phyloP scores from a whole-genome alignment of 1,284 basidiomycete species.

The Moesziomyces aphidis region DNA sequence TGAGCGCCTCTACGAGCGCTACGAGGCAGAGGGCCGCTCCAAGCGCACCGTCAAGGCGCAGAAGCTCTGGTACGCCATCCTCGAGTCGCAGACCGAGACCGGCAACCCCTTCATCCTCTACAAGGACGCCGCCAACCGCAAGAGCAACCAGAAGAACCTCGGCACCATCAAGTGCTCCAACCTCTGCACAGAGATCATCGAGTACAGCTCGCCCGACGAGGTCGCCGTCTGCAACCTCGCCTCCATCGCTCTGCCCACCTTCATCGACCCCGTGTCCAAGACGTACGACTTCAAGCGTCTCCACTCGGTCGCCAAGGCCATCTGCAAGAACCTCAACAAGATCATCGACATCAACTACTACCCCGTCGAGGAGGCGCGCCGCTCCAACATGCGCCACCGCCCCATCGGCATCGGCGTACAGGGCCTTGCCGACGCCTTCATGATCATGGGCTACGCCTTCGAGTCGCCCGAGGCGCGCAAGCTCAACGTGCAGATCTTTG shows the following conservation, averaged over 20 bases:
- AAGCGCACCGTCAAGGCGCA: constrained; percentile 91
- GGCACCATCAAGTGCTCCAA: constrained; percentile 99
- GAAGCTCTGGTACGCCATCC: constrained; percentile 97
- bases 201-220: constrained; percentile 97
- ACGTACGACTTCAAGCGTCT: constrained; percentile 89
- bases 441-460: constrained; percentile 95
- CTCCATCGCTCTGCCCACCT: constrained; percentile 88
- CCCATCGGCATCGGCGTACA: constrained; percentile 98
- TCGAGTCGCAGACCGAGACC: constrained; percentile 98
- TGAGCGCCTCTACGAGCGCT: constrained; percentile 86
- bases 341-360: constrained; percentile 95
- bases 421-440: constrained; percentile 97
- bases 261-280: constrained; percentile 66
- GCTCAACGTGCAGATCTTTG: constrained; percentile 96
- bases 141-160: constrained; percentile 92
- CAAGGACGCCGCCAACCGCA: constrained; percentile 75
- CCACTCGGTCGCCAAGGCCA: constrained; percentile 86
- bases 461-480: constrained; percentile 87
- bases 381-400: constrained; percentile 96
- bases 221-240: constrained; percentile 99
- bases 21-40: constrained; percentile 90
- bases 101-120: constrained; percentile 98
- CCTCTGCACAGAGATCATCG: constrained; percentile 98
- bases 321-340: constrained; percentile 82
- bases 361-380: constrained; percentile 88